Base-by-base conservation (phyloP, 2,329 filamentous ascomycete species). In the Neocucurbitaria cava region DNA sequence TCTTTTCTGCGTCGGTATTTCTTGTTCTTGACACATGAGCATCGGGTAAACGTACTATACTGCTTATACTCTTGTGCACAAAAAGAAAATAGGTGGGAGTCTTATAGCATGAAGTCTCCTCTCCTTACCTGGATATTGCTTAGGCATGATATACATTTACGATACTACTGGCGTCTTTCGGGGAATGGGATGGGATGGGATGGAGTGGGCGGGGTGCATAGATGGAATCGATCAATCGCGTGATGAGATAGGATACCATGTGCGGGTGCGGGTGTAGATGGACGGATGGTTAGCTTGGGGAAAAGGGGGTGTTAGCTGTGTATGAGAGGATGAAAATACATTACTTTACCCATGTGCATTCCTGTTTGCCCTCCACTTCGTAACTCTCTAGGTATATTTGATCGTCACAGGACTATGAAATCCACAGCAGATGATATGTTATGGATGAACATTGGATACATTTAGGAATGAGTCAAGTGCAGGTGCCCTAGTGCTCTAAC, bases 141-240 rank as follows among this genome's bases (percentile, higher is more conserved):
- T 44, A 44, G 47, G 30, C 47, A 49, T 20, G 28, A 41, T 49
- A 49, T 39, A 39, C 36, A 39, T 23, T 31, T 39, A 39, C 18
- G 36, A 39, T 10, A 39, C 36, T 39, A n/a, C n/a, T n/a, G 36
- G 36, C 36, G 18, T 39, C 18, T 3, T n/a, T n/a, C n/a, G n/a
- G n/a, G n/a, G n/a, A n/a, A n/a, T n/a, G n/a, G n/a, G n/a, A n/a
- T n/a, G n/a, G 20, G 20, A 13, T 3, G 36, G 20, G 18, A 38
- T 38, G 26, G 26, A n/a, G n/a, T n/a, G 26, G 10, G 11, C 9
- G 30, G 30, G 5, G 11, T 3, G 8, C 36, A 39, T 39, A 39
- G 36, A 39, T 39, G 18, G 36, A 13, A 23, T 39, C 36, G 36
- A 18, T 20, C 7, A n/a, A n/a, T n/a, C n/a, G n/a, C n/a, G n/a